Evolutionary conservation across 2,329 filamentous ascomycete species (phyloP).

Genomic region (Atkinsonella hypoxylon): DNA sequence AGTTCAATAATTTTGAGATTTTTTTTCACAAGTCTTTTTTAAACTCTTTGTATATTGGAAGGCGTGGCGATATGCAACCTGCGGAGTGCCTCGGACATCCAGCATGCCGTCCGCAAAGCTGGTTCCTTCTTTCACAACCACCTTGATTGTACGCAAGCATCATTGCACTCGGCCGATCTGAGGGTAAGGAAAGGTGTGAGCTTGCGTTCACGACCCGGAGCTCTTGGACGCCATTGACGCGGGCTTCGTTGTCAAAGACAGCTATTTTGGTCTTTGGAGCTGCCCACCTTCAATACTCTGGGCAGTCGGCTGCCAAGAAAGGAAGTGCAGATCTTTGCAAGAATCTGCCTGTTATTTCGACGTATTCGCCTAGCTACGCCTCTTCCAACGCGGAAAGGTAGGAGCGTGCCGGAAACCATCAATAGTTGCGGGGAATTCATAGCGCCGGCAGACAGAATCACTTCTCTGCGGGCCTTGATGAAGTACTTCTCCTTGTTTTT

Average conservation of each 20-base stretch:
- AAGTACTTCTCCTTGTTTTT: not conserved
- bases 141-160: slow-evolving; percentile 22
- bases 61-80: slow-evolving; percentile 19
- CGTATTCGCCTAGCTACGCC: slow-evolving; percentile 22
- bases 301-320: slow-evolving; percentile 14
- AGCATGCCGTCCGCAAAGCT: slow-evolving; percentile 16
- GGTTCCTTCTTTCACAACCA: slow-evolving; percentile 20
- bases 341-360: slow-evolving; percentile 29
- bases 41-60: too few relatives aligned
- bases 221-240: slow-evolving; percentile 40
- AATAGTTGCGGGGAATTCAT: not conserved
- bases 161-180: slow-evolving; percentile 11
- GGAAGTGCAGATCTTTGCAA: slow-evolving; percentile 18
- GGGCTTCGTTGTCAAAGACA: slow-evolving; percentile 43
- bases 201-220: slow-evolving; percentile 50
- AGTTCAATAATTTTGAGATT: too few relatives aligned
- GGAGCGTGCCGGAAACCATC: slow-evolving; percentile 12
- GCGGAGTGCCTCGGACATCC: slow-evolving; percentile 19
- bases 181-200: slow-evolving; percentile 25
- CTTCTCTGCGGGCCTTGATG: not conserved
- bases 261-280: too few relatives aligned
- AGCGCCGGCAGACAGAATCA: not conserved
- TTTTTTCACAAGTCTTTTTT: too few relatives aligned
- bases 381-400: slow-evolving; percentile 19
- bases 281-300: too few relatives aligned